Evolutionary conservation across 331 rosid species (phyloP), one percentile per base, ranked within the genome.

Genomic region (Quercus phellos): DNA sequence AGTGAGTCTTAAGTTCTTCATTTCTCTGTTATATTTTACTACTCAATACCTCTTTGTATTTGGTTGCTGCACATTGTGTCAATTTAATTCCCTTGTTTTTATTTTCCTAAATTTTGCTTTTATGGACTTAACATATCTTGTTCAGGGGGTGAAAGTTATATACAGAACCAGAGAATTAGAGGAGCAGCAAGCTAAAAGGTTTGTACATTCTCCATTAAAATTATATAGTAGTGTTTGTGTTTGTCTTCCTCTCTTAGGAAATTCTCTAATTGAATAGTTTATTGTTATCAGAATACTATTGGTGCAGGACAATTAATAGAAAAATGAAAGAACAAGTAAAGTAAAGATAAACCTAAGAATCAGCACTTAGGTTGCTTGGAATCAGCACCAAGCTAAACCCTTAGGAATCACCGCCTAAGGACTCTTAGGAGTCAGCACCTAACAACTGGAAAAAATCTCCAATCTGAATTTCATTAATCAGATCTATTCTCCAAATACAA

Each of bases 131-230:
- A 61, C 21, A 26, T 35, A 12, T n/a, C 7, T 84, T 60, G 51
- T 71, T 70, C 85, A 95, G 99, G 99, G 99, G 42, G 99, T 95
- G 54, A 86, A 89, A 85, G 89, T 95, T 82, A 84, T 95, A 80
- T 88, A 74, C 84, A 88, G 98, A 84, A 95, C 99, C 24, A 86
- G 34, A 83, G 99, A 91, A 79, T 84, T 95, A 67, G 99, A 95
- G 82, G 99, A 95, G 83, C 90, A 85, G 68, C 98, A 95, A 87
- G 90, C 98, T 56, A 91, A 84, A 80, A 95, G 99, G 99, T 94
- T 51, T 38, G 78, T 74, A 19, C 51, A 21, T 55, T 67, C 53
- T 59, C 34, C 61, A 32, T 68, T 34, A 32, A 61, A 61, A 27
- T 27, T 26, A 34, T 27, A 12, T 27, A 27, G 3, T 29, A 34